phyloP scores from a whole-genome alignment of 306 rosid genomes.

The Boehmeria nivea region DNA sequence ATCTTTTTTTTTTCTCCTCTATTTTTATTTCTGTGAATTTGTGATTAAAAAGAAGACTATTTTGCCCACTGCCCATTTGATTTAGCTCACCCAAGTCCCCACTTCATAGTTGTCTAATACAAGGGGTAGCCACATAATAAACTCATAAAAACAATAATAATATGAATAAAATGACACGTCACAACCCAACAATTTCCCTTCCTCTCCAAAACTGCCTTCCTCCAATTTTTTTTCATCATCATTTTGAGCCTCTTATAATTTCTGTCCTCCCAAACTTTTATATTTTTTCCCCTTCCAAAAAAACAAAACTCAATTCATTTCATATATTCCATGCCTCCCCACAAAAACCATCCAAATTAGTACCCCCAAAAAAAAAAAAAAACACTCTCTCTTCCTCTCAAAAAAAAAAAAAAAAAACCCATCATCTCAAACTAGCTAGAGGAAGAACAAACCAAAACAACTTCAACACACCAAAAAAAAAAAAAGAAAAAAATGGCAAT shows the following conservation, averaged over 20 bases:
- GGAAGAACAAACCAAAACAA: no score
- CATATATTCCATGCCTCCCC: slow-evolving; percentile 14
- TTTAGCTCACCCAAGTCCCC: slow-evolving; percentile 19
- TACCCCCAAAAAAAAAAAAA: slow-evolving; percentile 6
- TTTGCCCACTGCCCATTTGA: slow-evolving; percentile 25
- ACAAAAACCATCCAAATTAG: slow-evolving; percentile 21
- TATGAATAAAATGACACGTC: slow-evolving; percentile 11
- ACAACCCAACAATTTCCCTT: slow-evolving; percentile 24
- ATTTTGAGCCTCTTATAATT: slow-evolving; percentile 34
- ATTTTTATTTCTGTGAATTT: background rate
- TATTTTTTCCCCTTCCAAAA: slow-evolving; percentile 8
- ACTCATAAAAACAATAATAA: slow-evolving; percentile 20
- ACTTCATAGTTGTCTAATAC: slow-evolving; percentile 19
- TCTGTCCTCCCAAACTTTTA: slow-evolving; percentile 32
- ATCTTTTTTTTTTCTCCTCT: background rate
- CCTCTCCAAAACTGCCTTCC: slow-evolving; percentile 27
- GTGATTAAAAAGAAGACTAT: slow-evolving; percentile 19
- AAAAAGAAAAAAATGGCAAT: slow-evolving; percentile 48
- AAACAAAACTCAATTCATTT: no score
- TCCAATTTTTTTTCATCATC: slow-evolving; percentile 19
- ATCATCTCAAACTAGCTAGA: background rate
- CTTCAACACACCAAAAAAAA: background rate
- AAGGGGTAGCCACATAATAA: slow-evolving; percentile 63
- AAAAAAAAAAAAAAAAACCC: slow-evolving; percentile 14
- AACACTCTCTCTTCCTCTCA: slow-evolving; percentile 21